phyloP scores from a whole-genome alignment of 495 filamentous ascomycete species.

The Neurospora terricola region DNA sequence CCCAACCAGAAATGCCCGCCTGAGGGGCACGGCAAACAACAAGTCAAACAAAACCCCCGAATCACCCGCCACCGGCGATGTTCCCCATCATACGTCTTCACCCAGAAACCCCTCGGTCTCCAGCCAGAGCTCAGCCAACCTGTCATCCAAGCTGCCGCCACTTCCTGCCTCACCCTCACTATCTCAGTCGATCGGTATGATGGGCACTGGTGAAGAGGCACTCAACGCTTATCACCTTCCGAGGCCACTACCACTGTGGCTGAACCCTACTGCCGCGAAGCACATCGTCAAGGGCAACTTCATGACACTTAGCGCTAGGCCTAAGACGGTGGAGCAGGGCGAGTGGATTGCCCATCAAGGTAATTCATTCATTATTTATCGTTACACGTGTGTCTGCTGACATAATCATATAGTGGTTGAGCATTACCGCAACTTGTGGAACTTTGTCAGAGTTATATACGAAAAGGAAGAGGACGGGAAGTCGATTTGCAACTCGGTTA shows the following conservation, averaged over 20 bases:
- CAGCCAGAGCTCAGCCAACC: slow-evolving; percentile 37
- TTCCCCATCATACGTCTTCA: slow-evolving; percentile 21
- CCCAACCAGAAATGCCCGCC: slow-evolving; percentile 34
- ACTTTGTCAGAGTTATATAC: slow-evolving; percentile 73
- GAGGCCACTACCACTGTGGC: slow-evolving; percentile 26
- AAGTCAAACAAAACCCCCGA: slow-evolving; percentile 30
- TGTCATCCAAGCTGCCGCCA: slow-evolving; percentile 42
- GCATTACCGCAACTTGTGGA: slow-evolving; percentile 77
- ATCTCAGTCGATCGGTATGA: slow-evolving; percentile 23
- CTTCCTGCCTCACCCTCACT: slow-evolving; percentile 36
- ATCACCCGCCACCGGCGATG: slow-evolving; percentile 23
- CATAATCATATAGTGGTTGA: slow-evolving; percentile 58
- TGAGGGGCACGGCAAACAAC: slow-evolving; percentile 35
- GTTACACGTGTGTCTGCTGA: neutral
- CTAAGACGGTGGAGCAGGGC: slow-evolving; percentile 77
- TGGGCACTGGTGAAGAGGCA: slow-evolving; percentile 32
- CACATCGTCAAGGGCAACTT: slow-evolving; percentile 94
- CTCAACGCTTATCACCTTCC: slow-evolving; percentile 43
- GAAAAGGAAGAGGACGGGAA: slow-evolving; percentile 61
- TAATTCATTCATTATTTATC: slow-evolving; percentile 28
- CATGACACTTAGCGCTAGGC: slow-evolving; percentile 84
- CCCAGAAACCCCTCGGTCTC: slow-evolving; percentile 34
- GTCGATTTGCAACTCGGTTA: slow-evolving; percentile 69
- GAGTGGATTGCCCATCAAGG: slow-evolving; percentile 95
- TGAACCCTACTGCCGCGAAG: slow-evolving; percentile 63